Evolutionary conservation across 768 basidiomycete genomes (phyloP).

Genomic region (Cyclocybe aegerita): DNA sequence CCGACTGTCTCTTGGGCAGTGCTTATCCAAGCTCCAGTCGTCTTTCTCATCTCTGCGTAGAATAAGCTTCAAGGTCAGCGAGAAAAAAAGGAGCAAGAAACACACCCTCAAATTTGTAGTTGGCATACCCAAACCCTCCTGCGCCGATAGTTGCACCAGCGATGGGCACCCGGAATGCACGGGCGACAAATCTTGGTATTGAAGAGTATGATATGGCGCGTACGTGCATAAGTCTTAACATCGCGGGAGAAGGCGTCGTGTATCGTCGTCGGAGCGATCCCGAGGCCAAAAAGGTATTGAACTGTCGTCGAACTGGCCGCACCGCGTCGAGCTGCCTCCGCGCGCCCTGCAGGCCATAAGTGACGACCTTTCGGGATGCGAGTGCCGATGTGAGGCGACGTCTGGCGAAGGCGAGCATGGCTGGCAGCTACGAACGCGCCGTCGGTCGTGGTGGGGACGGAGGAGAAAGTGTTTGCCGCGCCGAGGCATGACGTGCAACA

Average conservation of each 20-base stretch:
- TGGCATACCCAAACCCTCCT: slow-evolving; percentile 90
- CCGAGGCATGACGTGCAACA: slow-evolving; percentile 4
- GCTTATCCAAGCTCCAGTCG: slow-evolving; percentile 64
- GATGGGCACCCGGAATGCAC: slow-evolving; percentile 86
- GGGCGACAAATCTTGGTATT: slow-evolving; percentile 83
- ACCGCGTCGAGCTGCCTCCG: slow-evolving; percentile 27
- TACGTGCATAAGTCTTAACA: slow-evolving; percentile 65
- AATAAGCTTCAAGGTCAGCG: neutral
- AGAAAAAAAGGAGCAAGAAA: slow-evolving; percentile 4
- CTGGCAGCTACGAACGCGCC: neutral
- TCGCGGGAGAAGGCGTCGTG: slow-evolving; percentile 36
- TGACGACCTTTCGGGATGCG: slow-evolving; percentile 43
- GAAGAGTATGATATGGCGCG: slow-evolving; percentile 84
- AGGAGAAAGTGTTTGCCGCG: neutral
- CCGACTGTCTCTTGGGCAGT: slow-evolving; percentile 67
- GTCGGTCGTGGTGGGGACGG: neutral
- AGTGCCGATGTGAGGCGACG: slow-evolving; percentile 33
- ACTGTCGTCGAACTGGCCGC: slow-evolving; percentile 56
- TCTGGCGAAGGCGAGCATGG: slow-evolving; percentile 45
- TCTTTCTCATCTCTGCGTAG: slow-evolving; percentile 64
- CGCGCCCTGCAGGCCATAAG: slow-evolving; percentile 52
- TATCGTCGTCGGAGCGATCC: slow-evolving; percentile 53
- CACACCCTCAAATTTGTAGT: slow-evolving; percentile 94
- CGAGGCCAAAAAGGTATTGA: slow-evolving; percentile 54
- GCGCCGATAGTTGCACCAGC: slow-evolving; percentile 89